Conservation (phyloP, 768 basidiomycete genomes). For the Steccherinum ochraceum region DNA sequence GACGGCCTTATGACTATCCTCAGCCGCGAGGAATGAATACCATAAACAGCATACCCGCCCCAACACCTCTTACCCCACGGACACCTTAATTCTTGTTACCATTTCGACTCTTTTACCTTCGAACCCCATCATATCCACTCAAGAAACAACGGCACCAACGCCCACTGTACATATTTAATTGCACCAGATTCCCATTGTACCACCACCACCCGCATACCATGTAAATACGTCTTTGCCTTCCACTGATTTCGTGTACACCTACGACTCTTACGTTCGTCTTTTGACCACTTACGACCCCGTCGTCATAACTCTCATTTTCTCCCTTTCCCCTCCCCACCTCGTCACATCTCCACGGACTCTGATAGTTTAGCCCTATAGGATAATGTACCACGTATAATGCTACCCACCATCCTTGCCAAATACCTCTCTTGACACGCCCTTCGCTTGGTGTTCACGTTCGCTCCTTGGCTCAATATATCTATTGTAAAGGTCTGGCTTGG, state of each 20-base stretch:
- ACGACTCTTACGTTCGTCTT: background rate
- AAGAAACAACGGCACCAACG: background rate
- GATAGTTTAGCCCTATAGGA: background rate
- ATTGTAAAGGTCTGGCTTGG: no score
- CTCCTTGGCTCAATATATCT: no score
- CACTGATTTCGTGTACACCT: background rate
- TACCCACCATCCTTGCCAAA: background rate
- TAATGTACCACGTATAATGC: background rate
- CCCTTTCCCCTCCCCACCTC: background rate
- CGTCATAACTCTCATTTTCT: background rate
- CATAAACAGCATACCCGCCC: no score
- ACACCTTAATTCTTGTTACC: no score
- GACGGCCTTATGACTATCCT: constrained; percentile 75
- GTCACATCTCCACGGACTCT: background rate
- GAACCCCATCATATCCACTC: background rate
- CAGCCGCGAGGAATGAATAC: constrained; percentile 26
- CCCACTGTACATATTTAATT: background rate
- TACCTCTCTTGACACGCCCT: no score
- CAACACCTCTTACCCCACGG: background rate
- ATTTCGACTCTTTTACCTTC: background rate
- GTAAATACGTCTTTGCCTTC: background rate
- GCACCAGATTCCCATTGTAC: background rate
- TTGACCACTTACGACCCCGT: background rate
- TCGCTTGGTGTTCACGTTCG: no score
- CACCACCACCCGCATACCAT: background rate